Evolutionary conservation across 192 early-diverging fungal genomes (phyloP).

Genomic region (Rhizophagus prolifer): DNA sequence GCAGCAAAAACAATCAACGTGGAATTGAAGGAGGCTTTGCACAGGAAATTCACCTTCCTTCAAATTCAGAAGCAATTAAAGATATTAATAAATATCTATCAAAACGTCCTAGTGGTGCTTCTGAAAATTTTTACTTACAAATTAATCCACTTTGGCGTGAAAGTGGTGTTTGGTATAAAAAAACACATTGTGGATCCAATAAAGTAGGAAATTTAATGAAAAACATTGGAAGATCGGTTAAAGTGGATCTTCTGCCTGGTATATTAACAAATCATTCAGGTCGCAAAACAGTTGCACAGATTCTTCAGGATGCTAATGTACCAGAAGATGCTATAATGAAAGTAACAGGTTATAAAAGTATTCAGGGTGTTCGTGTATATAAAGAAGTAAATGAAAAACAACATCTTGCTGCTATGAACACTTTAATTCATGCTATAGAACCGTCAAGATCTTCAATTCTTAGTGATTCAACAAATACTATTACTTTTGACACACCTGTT

Average conservation of each 20-base stretch:
- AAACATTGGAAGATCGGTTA: neutral
- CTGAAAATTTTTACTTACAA: slow-evolving; percentile 1
- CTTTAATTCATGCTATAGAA: slow-evolving; percentile 4
- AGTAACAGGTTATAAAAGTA: slow-evolving; percentile 1
- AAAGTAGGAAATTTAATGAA: slow-evolving; percentile 6
- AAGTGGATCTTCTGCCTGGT: neutral
- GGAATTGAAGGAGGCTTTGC: neutral
- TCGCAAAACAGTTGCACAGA: neutral
- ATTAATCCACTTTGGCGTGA: neutral
- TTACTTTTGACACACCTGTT: neutral
- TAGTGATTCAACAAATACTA: neutral
- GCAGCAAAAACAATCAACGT: neutral
- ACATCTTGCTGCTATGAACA: neutral
- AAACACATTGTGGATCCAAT: neutral
- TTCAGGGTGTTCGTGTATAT: slow-evolving; percentile 1
- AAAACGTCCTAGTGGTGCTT: neutral
- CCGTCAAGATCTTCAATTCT: neutral
- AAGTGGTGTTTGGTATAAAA: slow-evolving; percentile 8
- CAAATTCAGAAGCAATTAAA: neutral
- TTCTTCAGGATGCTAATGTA: neutral
- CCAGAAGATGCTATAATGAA: neutral
- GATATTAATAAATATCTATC: slow-evolving; percentile 10
- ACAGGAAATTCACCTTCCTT: neutral
- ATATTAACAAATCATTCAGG: slow-evolving; percentile 3
- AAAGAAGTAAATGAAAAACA: slow-evolving; percentile 16